phyloP scores from a whole-genome alignment of 1,284 basidiomycete genomes.

The Papiliotrema flavescens region DNA sequence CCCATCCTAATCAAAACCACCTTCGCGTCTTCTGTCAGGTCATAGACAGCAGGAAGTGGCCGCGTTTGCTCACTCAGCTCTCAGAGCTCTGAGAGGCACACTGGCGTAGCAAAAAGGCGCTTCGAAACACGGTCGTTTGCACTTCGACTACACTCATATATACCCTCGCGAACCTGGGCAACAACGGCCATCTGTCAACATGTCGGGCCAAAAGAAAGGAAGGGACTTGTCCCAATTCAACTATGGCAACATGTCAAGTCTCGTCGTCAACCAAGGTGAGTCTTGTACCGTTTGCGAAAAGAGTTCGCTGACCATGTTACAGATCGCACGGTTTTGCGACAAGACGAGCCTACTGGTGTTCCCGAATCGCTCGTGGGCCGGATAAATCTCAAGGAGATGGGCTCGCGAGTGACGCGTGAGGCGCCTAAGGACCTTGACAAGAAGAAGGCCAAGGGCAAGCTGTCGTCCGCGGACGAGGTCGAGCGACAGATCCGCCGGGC shows the following conservation, averaged over 20 bases:
- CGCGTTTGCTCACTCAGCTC: no score
- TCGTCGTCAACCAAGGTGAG: slow-evolving; percentile 70
- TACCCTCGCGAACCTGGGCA: not conserved
- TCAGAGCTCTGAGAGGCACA: no score
- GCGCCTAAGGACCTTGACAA: slow-evolving; percentile 90
- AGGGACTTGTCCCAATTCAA: slow-evolving; percentile 77
- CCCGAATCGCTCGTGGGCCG: slow-evolving; percentile 88
- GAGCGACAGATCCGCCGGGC: slow-evolving; percentile 46
- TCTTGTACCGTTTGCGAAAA: slow-evolving; percentile 1
- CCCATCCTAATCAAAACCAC: no score
- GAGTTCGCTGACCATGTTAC: slow-evolving; percentile 3
- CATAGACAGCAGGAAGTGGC: no score
- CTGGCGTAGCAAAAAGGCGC: no score
- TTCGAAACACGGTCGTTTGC: no score
- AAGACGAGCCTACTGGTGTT: slow-evolving; percentile 93
- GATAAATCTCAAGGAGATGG: slow-evolving; percentile 90
- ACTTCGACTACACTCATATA: no score
- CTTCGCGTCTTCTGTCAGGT: no score
- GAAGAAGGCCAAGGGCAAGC: slow-evolving; percentile 76
- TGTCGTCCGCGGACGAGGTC: slow-evolving; percentile 53
- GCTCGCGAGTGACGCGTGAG: slow-evolving; percentile 77
- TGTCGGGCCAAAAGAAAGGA: slow-evolving; percentile 44
- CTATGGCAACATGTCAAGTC: slow-evolving; percentile 82
- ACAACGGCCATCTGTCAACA: slow-evolving; percentile 18
- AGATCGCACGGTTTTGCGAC: slow-evolving; percentile 58